Percentiles rank a stretch among this genome's conserved stretches.
These are phyloP conservation scores for Kokia cookei DNA, from an alignment of 441 rosid species.

Conservation along the genomic window DNA sequence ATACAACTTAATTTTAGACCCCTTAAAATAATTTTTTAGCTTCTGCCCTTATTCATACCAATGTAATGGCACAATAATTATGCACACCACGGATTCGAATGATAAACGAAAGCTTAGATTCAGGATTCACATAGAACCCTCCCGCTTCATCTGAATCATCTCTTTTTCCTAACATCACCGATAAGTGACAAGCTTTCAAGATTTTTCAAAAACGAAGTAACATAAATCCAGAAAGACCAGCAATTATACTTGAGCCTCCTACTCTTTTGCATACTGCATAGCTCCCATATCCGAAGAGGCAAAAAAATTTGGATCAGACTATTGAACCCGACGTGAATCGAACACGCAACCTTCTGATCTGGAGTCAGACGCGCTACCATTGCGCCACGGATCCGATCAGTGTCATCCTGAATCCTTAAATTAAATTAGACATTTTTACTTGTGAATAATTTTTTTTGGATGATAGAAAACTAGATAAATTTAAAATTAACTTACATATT, in stretches of 20 bases:
- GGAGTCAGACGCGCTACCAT: conserved; percentile 99
- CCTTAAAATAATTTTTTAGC: no score
- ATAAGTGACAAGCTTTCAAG: not conserved
- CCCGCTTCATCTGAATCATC: conserved; percentile 54
- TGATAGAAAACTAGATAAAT: no score
- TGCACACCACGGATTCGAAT: conserved; percentile 57
- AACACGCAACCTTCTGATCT: conserved; percentile 99
- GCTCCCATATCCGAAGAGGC: conserved; percentile 19
- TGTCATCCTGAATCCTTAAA: no score
- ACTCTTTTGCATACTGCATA: conserved; percentile 48
- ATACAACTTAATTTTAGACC: no score
- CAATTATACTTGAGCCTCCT: conserved; percentile 29
- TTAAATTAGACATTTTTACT: conserved; percentile 24
- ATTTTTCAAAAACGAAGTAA: not conserved
- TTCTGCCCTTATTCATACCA: not conserved
- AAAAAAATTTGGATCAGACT: not conserved
- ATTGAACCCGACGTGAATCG: conserved; percentile 88
- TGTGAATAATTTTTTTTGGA: no score
- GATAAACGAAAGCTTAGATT: conserved; percentile 65
- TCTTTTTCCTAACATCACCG: conserved; percentile 33
- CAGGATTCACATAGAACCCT: conserved; percentile 72
- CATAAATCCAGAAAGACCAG: not conserved
- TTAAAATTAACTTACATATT: no score
- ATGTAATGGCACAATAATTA: not conserved
- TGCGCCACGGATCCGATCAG: conserved; percentile 90